These are phyloP conservation scores for Trichosanthes truncata DNA, from an alignment of 306 rosid genomes.

Conservation along the genomic window DNA sequence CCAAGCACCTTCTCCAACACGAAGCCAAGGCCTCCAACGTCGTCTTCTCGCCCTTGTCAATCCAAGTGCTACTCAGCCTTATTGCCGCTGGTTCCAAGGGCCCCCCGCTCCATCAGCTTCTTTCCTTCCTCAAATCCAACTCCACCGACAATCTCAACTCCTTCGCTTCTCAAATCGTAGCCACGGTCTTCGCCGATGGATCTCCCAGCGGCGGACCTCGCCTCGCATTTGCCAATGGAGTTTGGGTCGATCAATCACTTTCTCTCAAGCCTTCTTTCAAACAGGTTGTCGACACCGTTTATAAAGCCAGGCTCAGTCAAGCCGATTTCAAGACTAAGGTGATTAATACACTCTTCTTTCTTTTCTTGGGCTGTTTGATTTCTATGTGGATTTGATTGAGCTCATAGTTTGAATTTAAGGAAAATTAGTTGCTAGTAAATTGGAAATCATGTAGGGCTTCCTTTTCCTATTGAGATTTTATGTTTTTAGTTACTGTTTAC, in stretches of 20 bases:
- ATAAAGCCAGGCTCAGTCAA: conserved; percentile 40
- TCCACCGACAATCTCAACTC: conserved; percentile 52
- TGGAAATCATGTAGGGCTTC: neutral
- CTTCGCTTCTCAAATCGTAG: conserved; percentile 45
- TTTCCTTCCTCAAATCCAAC: conserved; percentile 56
- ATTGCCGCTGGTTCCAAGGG: conserved; percentile 67
- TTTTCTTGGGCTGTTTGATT: neutral
- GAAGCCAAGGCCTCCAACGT: conserved; percentile 33
- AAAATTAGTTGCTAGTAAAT: neutral
- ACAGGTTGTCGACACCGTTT: conserved; percentile 33
- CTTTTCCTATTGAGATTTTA: no score
- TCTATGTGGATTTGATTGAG: neutral
- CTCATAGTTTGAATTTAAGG: neutral
- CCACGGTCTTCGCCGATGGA: conserved; percentile 50
- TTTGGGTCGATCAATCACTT: conserved; percentile 56
- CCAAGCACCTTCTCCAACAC: conserved; percentile 35
- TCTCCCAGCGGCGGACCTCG: conserved; percentile 59
- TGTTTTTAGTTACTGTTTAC: neutral
- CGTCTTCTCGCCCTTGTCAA: conserved; percentile 65
- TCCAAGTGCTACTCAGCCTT: conserved; percentile 56
- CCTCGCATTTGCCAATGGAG: conserved; percentile 46
- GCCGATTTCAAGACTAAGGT: conserved; percentile 65
- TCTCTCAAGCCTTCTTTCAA: conserved; percentile 57
- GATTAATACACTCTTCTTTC: neutral
- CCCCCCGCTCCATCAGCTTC: conserved; percentile 51